Base-by-base conservation (phyloP, 108 stramenopile species). In the Tribonema minus region DNA sequence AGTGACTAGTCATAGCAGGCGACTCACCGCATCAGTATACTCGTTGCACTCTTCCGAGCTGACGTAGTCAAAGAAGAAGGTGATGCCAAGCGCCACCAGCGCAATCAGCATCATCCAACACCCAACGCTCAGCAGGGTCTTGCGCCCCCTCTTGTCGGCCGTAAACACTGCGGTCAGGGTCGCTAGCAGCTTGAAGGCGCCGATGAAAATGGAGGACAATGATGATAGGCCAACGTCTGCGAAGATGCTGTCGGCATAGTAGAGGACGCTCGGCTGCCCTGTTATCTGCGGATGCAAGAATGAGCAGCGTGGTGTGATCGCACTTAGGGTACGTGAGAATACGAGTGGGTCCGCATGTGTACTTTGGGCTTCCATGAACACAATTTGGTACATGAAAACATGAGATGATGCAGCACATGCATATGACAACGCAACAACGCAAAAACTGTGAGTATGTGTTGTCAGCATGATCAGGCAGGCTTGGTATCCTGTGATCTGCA, bases 211-310 rank as follows among this genome's bases (percentile, higher is more conserved):
- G 9, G 85, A 83, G 6, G 89, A 74, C 54, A 84, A 61, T 33
- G 83, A 79, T 36, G 41, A 60, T 66, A 90, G 84, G 26, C 91
- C 91, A 30, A 90, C 91, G 37, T 85, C 88, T 39, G 80, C 81
- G 79, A 91, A 90, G 15, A 92, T 81, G 23, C 87, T 81, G 35
- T 87, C 74, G 32, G 88, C 85, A 79, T 91, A 92, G 64, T 86
- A 86, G 29, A 92, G 71, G 25, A 92, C 86, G 39, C 86, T 84
- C 3, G 92, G 92, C 67, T 92, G 92, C 0, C 92, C 92, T 15
- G 90, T 88, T 58, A 90, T 58, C 75, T 76, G 35, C 7, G 9
- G 46, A 54, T n/a, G n/a, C n/a, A n/a, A n/a, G n/a, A n/a, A n/a
- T n/a, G n/a, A n/a, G n/a, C n/a, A n/a, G n/a, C n/a, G n/a, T n/a